These are phyloP conservation scores for Cladosporium sp. DNA, from an alignment of 2,329 filamentous ascomycete species.

Conservation along the genomic window DNA sequence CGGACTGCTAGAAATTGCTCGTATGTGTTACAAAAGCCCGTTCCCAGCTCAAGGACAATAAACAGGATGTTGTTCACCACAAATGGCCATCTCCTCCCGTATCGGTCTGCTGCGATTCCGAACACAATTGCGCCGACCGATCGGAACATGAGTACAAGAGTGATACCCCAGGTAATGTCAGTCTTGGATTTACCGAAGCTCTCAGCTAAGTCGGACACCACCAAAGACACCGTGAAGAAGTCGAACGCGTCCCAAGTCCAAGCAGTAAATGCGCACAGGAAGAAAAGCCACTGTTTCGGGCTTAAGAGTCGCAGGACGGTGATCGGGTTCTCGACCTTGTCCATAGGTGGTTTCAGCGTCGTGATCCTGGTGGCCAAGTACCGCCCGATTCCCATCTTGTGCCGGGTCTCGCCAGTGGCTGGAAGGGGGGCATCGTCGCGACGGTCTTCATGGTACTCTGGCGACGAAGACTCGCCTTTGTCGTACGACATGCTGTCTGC, in stretches of 20 bases:
- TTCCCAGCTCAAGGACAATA: conserved; percentile 54
- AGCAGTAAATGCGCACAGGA: conserved; percentile 41
- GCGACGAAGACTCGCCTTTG: conserved; percentile 13
- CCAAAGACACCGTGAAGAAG: conserved; percentile 57
- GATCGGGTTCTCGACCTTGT: conserved; percentile 49
- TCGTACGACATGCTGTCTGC: conserved; percentile 13
- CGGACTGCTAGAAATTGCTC: conserved; percentile 53
- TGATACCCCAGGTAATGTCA: conserved; percentile 55
- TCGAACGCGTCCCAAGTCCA: conserved; percentile 47
- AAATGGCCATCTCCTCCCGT: conserved; percentile 42
- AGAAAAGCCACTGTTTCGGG: conserved; percentile 54
- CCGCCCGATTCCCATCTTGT: conserved; percentile 35
- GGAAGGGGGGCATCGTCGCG: conserved; percentile 15
- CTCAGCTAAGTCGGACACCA: conserved; percentile 47
- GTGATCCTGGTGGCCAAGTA: conserved; percentile 50
- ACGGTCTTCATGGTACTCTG: conserved; percentile 14
- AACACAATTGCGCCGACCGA: conserved; percentile 54
- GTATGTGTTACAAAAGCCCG: conserved; percentile 54
- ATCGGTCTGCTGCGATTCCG: conserved; percentile 36
- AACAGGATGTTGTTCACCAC: conserved; percentile 56
- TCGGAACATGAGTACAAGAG: conserved; percentile 54
- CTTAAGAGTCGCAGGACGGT: conserved; percentile 46
- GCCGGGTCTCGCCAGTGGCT: conserved; percentile 15
- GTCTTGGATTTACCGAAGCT: conserved; percentile 49
- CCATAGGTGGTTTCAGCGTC: conserved; percentile 51